Base-by-base conservation (phyloP, 306 rosid genomes). In the Acacia melanoxylon region DNA sequence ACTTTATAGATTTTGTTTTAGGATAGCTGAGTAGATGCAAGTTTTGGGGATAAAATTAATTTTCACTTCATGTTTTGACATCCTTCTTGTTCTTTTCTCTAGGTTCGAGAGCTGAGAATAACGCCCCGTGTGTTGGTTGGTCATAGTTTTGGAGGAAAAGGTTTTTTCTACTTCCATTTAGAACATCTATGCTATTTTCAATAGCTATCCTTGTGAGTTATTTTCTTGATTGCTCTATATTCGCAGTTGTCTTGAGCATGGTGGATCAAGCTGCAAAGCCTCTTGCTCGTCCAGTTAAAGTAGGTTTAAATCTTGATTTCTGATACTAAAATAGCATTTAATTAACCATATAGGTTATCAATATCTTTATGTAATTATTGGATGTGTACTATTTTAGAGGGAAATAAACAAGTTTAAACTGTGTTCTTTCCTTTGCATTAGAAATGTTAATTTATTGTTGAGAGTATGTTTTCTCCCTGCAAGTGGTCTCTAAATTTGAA, bases 221-320 rank as follows among this genome's bases (percentile, higher is more conserved):
- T 49, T 86, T 61, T 86, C 69, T 73, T 81, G 25, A 62, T 59
- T 71, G 48, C 86, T 81, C 63, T 69, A 81, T 74, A 86, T 83
- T 69, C 59, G 70, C 84, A 95, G 99, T 93, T 91, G 97, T 71
- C 86, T 83, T 95, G 79, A 92, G 99, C 90, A 95, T 93, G 98
- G 98, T 88, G 79, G 97, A 95, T 84, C 98, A 95, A 89, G 98
- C 99, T 82, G 97, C 98, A 77, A 95, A 95, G 79, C 98, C 99
- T 84, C 96, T 95, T 82, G 96, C 97, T 37, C 93, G 96, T 65
- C 99, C 99, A 76, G 99, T 95, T 79, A 91, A 75, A 83, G 98
- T 93, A 91, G 86, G 94, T 78, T 48, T 63, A 83, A 61, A 74
- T 48, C 70, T 77, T 81, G 33, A 76, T 66, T 76, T 71, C 73